Evolutionary conservation across 2,329 filamentous ascomycete genomes (phyloP).

Genomic region (Coniochaeta hoffmannii): DNA sequence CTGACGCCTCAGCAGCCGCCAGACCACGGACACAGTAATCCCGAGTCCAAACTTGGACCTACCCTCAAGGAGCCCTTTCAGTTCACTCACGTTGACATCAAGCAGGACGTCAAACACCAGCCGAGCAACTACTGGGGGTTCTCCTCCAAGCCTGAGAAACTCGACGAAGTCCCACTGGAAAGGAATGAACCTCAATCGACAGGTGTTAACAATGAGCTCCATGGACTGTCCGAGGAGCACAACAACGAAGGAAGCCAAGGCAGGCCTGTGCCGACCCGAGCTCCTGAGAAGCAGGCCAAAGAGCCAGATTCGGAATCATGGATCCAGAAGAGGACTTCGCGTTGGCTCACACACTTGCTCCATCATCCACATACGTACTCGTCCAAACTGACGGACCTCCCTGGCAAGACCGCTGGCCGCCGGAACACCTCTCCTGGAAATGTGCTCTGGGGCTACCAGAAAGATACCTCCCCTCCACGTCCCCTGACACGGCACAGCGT

Average conservation of each 20-base stretch:
- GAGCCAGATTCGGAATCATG: background rate
- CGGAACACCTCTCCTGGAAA: background rate
- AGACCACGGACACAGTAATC: background rate
- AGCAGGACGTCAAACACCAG: background rate
- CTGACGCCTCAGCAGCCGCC: background rate
- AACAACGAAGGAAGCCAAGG: background rate
- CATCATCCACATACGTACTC: background rate
- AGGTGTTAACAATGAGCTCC: background rate
- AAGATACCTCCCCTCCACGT: background rate
- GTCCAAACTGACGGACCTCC: background rate
- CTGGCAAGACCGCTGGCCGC: background rate
- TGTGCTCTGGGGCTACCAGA: background rate
- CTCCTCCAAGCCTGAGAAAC: background rate
- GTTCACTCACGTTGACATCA: background rate
- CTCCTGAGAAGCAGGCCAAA: background rate
- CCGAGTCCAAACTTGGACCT: background rate
- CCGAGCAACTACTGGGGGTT: slow-evolving; percentile 1
- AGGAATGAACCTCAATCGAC: background rate
- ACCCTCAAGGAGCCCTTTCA: background rate
- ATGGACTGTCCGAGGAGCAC: background rate
- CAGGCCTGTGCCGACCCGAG: background rate
- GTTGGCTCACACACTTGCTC: background rate
- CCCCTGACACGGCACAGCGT: background rate
- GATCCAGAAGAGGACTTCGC: background rate
- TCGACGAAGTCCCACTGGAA: background rate